Conservation (phyloP, 2,329 filamentous ascomycete species). For the Lasiodiplodia theobromae region DNA sequence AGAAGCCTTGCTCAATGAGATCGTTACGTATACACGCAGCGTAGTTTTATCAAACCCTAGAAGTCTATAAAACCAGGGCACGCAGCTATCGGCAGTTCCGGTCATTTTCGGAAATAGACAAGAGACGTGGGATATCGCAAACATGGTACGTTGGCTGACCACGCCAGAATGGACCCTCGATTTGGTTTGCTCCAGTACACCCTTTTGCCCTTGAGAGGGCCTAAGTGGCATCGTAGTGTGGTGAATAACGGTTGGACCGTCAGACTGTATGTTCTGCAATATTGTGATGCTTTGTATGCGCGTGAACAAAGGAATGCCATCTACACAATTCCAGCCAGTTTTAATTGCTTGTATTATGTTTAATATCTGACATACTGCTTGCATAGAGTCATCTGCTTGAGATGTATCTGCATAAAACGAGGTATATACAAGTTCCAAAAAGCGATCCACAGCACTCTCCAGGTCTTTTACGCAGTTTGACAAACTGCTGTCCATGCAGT, state of each 20-base stretch:
- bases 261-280: neutral
- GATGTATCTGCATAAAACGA: neutral
- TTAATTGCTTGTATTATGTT: neutral
- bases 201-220: no score
- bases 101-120: neutral
- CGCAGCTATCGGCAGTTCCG: neutral
- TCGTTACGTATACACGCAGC: neutral
- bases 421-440: neutral
- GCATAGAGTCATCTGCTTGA: no score
- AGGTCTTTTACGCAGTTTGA: neutral
- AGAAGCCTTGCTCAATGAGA: neutral
- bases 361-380: neutral
- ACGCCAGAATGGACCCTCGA: no score
- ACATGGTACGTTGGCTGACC: no score
- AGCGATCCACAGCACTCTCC: neutral
- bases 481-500: constrained; percentile 1
- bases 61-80: neutral
- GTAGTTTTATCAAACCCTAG: neutral
- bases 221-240: no score
- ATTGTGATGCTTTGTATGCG: no score
- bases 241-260: no score
- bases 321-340: no score
- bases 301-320: no score
- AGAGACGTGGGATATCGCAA: neutral
- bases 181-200: no score